A percentile compares a stretch with the other conserved stretches of the same genome.
phyloP scores from a whole-genome alignment of 805 yeast genomes.

The Starmera amethionina region DNA sequence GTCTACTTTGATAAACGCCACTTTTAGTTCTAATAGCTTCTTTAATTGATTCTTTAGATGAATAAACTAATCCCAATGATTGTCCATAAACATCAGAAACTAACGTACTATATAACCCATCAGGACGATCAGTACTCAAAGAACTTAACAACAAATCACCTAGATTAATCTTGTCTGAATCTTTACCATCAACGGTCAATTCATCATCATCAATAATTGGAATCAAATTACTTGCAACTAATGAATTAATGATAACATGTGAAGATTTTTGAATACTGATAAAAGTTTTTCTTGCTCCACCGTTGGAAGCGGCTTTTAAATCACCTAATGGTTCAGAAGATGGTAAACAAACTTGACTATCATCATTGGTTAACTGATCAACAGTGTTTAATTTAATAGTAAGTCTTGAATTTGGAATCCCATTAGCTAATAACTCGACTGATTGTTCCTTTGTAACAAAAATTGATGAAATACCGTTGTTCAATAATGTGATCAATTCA shows the following conservation, averaged over 20 bases:
- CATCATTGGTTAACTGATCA: conserved; percentile 3
- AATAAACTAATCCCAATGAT: conserved; percentile 84
- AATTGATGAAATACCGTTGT: conserved; percentile 46
- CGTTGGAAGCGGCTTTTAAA: conserved; percentile 9
- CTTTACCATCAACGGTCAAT: conserved; percentile 11
- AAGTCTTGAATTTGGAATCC: conserved; percentile 34
- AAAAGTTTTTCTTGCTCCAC: conserved; percentile 10
- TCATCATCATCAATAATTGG: conserved; percentile 13
- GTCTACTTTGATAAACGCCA: conserved; percentile 92
- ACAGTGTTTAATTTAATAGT: conserved; percentile 5
- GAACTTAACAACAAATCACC: conserved; percentile 38
- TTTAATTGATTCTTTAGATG: conserved; percentile 70
- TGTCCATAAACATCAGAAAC: conserved; percentile 63
- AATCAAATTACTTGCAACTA: conserved; percentile 13
- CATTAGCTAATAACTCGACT: conserved; percentile 28
- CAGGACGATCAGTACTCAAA: conserved; percentile 73
- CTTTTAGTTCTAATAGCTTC: conserved; percentile 73
- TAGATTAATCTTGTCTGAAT: conserved; percentile 22
- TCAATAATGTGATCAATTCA: conserved; percentile 39
- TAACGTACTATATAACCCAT: conserved; percentile 77
- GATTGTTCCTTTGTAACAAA: conserved; percentile 26
- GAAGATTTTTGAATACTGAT: conserved; percentile 7
- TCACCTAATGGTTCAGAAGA: conserved; percentile 12
- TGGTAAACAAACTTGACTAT: conserved; percentile 9
- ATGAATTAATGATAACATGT: conserved; percentile 8